phyloP scores from a whole-genome alignment of 139 green algal genomes.

The Pseudopediastrum boryanum region DNA sequence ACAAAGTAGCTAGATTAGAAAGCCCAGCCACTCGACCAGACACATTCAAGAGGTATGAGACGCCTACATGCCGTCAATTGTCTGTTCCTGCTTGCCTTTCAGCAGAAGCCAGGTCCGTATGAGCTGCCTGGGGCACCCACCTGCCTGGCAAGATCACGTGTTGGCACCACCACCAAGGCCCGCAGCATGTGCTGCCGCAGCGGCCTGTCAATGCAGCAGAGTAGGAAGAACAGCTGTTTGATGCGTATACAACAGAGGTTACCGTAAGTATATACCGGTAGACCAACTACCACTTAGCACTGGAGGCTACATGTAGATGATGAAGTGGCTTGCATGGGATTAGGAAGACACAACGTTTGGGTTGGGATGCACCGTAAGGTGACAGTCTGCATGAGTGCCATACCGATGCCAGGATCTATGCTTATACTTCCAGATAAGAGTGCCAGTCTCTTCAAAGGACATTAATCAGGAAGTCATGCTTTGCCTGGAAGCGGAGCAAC shows the following conservation, averaged over 20 bases:
- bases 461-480: no score
- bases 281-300: neutral
- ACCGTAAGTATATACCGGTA: neutral
- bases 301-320: neutral
- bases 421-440: neutral
- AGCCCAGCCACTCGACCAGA: no score
- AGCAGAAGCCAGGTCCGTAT: constrained; percentile 1
- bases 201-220: neutral
- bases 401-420: no score
- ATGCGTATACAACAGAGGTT: neutral
- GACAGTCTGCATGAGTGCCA: no score
- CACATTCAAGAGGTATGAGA: no score
- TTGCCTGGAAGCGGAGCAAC: no score
- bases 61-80: no score
- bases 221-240: neutral
- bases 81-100: no score
- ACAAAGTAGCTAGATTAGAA: no score
- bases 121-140: constrained; percentile 55
- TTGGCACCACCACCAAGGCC: constrained; percentile 83
- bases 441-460: no score
- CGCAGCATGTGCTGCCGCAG: constrained; percentile 48
- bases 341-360: neutral
- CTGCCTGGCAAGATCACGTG: constrained; percentile 77
- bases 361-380: neutral
- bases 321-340: neutral